Evolutionary conservation across 805 yeast species (phyloP).

Genomic region (Lipomyces sp.): DNA sequence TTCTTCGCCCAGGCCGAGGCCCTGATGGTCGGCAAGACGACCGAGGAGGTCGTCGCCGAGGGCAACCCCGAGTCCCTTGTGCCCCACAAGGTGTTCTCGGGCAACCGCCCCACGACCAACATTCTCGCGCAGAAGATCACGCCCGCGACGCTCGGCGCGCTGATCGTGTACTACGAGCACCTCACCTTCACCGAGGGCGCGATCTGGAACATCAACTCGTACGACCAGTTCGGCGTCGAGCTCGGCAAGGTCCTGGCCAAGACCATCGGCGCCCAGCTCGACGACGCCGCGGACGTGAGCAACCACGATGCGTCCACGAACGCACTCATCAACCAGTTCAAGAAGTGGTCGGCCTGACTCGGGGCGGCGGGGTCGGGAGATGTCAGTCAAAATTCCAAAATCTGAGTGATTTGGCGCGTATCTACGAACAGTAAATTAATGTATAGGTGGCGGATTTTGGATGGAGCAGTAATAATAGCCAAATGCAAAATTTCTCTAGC

Average conservation of each 20-base stretch:
- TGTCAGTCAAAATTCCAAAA: no score
- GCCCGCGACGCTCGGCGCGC: constrained; percentile 92
- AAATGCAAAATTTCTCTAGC: no score
- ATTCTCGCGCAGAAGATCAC: constrained; percentile 93
- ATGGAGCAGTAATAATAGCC: no score
- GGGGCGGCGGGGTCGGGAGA: no score
- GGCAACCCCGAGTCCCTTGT: constrained; percentile 82
- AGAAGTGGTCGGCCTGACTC: constrained; percentile 46
- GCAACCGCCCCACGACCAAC: constrained; percentile 98
- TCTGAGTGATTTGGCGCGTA: no score
- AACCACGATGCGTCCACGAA: constrained; percentile 89
- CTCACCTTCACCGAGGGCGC: constrained; percentile 98
- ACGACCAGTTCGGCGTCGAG: constrained; percentile 99
- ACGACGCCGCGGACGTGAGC: constrained; percentile 52
- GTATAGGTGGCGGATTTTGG: no score
- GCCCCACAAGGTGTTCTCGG: constrained; percentile 95
- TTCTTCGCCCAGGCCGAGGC: constrained; percentile 99
- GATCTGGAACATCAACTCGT: constrained; percentile 98
- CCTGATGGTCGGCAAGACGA: constrained; percentile 88
- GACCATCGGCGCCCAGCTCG: constrained; percentile 87
- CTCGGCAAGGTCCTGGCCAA: constrained; percentile 97
- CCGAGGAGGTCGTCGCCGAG: constrained; percentile 68
- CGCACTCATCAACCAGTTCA: constrained; percentile 92
- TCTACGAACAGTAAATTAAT: no score
- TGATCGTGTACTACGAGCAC: constrained; percentile 97